Conservation (phyloP, 2,329 filamentous ascomycete species). For the Monilinia vaccinii-corymbosi region DNA sequence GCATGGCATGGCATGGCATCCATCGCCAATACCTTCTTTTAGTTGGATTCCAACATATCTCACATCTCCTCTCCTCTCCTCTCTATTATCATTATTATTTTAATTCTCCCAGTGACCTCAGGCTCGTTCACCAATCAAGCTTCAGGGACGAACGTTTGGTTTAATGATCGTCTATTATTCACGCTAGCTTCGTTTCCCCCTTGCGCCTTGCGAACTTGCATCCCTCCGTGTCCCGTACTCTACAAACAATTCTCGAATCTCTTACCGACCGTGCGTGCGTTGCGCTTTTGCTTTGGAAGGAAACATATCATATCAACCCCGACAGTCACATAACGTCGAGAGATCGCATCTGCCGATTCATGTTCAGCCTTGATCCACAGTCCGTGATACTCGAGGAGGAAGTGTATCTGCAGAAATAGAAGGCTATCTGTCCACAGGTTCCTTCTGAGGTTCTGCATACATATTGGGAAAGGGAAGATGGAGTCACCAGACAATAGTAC, state of each 20-base stretch:
- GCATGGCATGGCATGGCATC: too few species aligned
- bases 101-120: neutral
- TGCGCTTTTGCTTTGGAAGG: conserved; percentile 1
- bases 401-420: conserved; percentile 15
- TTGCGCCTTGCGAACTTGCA: conserved; percentile 2
- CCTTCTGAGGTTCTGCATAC: conserved; percentile 10
- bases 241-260: conserved; percentile 9
- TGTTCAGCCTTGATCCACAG: conserved; percentile 17
- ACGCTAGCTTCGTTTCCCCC: conserved; percentile 3
- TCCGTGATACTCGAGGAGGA: conserved; percentile 21
- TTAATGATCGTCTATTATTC: conserved; percentile 7
- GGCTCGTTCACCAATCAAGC: conserved; percentile 2
- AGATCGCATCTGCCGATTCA: conserved; percentile 22
- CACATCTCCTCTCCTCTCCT: neutral
- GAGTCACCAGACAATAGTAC: conserved; percentile 43
- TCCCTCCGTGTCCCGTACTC: conserved; percentile 7
- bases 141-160: neutral
- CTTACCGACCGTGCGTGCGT: neutral
- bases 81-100: neutral
- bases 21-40: too few species aligned
- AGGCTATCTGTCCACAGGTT: conserved; percentile 14
- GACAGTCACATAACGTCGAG: conserved; percentile 14
- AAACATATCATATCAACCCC: neutral
- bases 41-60: neutral
- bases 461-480: conserved; percentile 33